These are phyloP conservation scores for Smallanthus sonchifolius DNA, from an alignment of 129 eudicot species.

Conservation along the genomic window DNA sequence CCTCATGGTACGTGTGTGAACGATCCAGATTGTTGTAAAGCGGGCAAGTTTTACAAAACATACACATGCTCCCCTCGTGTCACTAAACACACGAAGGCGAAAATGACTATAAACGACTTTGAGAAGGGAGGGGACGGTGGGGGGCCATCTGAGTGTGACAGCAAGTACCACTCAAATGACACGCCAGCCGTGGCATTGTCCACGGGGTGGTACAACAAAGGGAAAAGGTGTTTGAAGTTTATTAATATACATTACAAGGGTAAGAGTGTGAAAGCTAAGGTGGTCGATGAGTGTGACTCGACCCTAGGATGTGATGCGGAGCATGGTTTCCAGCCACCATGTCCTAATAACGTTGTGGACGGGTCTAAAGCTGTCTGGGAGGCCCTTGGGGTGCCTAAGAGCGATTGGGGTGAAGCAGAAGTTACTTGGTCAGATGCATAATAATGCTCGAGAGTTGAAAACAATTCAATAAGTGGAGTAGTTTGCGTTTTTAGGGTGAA, in stretches of 20 bases:
- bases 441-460: constrained; percentile 4
- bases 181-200: constrained; percentile 26
- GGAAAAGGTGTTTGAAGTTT: constrained; percentile 26
- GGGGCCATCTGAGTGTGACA: constrained; percentile 39
- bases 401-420: constrained; percentile 19
- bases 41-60: constrained; percentile 17
- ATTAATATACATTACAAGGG: constrained; percentile 21
- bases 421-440: constrained; percentile 30
- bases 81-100: constrained; percentile 14
- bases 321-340: constrained; percentile 40
- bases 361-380: constrained; percentile 52
- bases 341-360: constrained; percentile 40
- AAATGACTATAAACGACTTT: constrained; percentile 34
- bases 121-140: constrained; percentile 36
- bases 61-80: constrained; percentile 39
- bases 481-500: background rate
- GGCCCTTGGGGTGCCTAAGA: constrained; percentile 34
- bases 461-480: background rate
- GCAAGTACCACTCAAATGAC: constrained; percentile 31
- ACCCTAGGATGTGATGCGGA: constrained; percentile 32
- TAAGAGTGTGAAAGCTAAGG: constrained; percentile 36
- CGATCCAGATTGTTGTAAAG: constrained; percentile 29
- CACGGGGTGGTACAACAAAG: constrained; percentile 28
- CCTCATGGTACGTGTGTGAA: constrained; percentile 16
- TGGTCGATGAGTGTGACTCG: constrained; percentile 52